Evolutionary conservation across 163 green algal species (phyloP).

Genomic region (Scenedesmus sp.): DNA sequence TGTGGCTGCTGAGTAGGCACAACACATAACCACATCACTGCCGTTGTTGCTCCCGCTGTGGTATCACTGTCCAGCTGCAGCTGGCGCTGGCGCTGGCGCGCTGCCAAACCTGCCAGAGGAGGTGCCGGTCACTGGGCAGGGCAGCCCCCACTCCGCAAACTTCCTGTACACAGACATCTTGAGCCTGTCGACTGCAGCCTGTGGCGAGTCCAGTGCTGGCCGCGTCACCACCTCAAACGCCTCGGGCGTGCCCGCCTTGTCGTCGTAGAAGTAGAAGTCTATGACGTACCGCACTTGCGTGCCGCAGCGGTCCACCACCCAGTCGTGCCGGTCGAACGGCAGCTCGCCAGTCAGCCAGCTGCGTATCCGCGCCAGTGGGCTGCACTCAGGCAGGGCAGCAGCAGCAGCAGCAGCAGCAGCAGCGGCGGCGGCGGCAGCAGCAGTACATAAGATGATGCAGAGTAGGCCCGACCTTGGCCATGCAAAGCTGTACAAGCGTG

Average conservation of each 20-base stretch:
- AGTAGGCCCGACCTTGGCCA: not conserved
- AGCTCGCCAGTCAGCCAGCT: constrained; percentile 75
- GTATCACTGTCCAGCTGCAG: not conserved
- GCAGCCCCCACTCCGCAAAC: constrained; percentile 89
- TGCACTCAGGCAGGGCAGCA: constrained; percentile 51
- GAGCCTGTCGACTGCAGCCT: constrained; percentile 82
- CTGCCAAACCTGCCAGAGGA: constrained; percentile 7
- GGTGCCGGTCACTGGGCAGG: constrained; percentile 90
- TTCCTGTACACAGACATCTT: constrained; percentile 95
- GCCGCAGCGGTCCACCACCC: constrained; percentile 94
- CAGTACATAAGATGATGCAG: not conserved
- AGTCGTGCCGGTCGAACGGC: constrained; percentile 98
- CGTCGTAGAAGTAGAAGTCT: constrained; percentile 98
- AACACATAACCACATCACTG: not conserved
- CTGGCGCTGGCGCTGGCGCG: constrained; percentile 17
- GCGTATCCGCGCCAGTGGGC: constrained; percentile 84
- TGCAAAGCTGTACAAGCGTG: too few species aligned
- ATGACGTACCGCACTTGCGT: constrained; percentile 97
- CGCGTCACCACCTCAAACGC: constrained; percentile 90
- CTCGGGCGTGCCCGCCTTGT: constrained; percentile 89
- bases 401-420: not conserved
- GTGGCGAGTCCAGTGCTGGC: constrained; percentile 89
- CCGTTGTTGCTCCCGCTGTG: not conserved
- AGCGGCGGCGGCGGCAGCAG: not conserved
- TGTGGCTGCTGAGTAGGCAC: too few species aligned